phyloP scores from a whole-genome alignment of 306 rosid species.

The Ormosia semicastrata region DNA sequence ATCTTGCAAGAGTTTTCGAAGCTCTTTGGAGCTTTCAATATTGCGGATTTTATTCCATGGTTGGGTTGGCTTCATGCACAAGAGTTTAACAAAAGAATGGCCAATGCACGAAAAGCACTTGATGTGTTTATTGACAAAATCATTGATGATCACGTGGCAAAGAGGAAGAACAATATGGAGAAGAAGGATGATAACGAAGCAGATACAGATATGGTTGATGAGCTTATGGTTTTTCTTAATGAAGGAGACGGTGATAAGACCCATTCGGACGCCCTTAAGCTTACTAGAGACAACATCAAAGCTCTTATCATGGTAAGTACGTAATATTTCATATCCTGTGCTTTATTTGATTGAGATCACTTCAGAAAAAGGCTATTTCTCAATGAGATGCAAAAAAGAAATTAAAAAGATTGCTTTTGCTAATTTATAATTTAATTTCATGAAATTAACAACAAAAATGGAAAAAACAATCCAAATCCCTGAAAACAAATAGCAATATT shows the following conservation, averaged over 20 bases:
- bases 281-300: constrained; percentile 68
- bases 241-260: constrained; percentile 21
- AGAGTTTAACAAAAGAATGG: constrained; percentile 47
- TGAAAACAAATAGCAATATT: too few species aligned
- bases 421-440: too few species aligned
- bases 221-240: constrained; percentile 55
- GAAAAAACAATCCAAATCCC: too few species aligned
- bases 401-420: too few species aligned
- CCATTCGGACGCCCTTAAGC: constrained; percentile 35
- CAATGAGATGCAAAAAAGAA: too few species aligned
- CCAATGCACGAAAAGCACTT: constrained; percentile 49
- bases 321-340: background rate
- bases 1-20: constrained; percentile 73
- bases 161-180: constrained; percentile 21
- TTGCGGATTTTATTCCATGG: constrained; percentile 59
- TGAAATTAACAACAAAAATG: too few species aligned
- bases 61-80: constrained; percentile 60
- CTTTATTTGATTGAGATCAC: too few species aligned
- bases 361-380: too few species aligned
- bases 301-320: constrained; percentile 70
- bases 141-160: constrained; percentile 59
- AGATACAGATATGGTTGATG: constrained; percentile 76
- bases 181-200: background rate
- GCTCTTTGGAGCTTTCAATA: constrained; percentile 73
- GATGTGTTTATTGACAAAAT: constrained; percentile 62